Evolutionary conservation across 2,329 filamentous ascomycete species (phyloP).

Genomic region (Talaromyces atroroseus): DNA sequence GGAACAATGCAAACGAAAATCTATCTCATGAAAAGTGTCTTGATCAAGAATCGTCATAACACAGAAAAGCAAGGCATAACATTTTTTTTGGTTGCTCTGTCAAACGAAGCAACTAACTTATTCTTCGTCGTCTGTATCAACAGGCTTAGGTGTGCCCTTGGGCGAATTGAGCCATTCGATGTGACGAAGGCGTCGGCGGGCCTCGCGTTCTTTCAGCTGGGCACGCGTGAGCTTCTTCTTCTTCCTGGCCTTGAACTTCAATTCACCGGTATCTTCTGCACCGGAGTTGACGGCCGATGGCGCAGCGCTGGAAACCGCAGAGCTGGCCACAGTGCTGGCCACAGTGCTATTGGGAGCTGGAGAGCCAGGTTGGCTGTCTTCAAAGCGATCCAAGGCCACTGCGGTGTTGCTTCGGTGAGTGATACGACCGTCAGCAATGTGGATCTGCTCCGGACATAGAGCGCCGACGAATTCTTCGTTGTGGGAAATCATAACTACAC

Average conservation of each 20-base stretch:
- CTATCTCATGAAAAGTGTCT: slow-evolving; percentile 2
- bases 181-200: slow-evolving; percentile 78
- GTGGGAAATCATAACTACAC: slow-evolving; percentile 98
- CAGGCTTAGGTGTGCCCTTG: slow-evolving; percentile 73
- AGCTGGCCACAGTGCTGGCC: slow-evolving; percentile 50
- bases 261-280: slow-evolving; percentile 68
- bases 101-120: neutral
- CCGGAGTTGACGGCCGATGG: slow-evolving; percentile 64
- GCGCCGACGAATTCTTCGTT: slow-evolving; percentile 98
- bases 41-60: slow-evolving; percentile 4
- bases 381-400: slow-evolving; percentile 74
- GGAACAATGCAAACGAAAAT: slow-evolving; percentile 5
- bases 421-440: slow-evolving; percentile 81
- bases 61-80: neutral
- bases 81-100: neutral
- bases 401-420: slow-evolving; percentile 74
- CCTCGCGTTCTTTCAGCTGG: slow-evolving; percentile 90
- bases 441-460: slow-evolving; percentile 93
- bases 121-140: slow-evolving; percentile 71
- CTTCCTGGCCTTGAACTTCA: slow-evolving; percentile 85
- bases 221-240: slow-evolving; percentile 99
- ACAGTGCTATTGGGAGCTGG: slow-evolving; percentile 10
- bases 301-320: slow-evolving; percentile 55
- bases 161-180: slow-evolving; percentile 73
- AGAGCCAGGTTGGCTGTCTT: slow-evolving; percentile 65